Evolutionary conservation across 1,284 basidiomycete genomes (phyloP).

Genomic region (Singerocomus inundabilis): DNA sequence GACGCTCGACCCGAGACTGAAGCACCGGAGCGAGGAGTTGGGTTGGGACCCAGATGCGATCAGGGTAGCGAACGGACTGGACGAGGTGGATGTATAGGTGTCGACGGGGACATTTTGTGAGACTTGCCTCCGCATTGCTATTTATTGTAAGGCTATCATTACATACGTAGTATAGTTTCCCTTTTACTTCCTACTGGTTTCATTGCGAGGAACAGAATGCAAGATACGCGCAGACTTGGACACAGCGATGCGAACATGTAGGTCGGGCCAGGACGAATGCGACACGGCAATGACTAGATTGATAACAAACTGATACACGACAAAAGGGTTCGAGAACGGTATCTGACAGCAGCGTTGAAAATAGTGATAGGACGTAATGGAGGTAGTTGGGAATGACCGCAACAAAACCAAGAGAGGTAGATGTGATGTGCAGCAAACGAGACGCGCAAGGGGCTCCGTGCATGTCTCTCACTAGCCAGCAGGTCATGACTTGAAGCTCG

Average conservation of each 20-base stretch:
- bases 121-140: not conserved
- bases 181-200: not conserved
- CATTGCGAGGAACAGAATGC: not conserved
- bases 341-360: not conserved
- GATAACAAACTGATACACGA: conserved; percentile 6
- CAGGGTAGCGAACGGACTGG: conserved; percentile 14
- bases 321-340: not conserved
- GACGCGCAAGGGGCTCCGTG: not conserved
- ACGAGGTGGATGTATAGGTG: conserved; percentile 16
- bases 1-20: conserved; percentile 31
- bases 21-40: conserved; percentile 31
- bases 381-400: not conserved
- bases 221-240: not conserved
- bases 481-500: not conserved
- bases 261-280: too few species aligned
- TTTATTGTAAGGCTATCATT: conserved; percentile 27
- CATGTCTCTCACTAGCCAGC: not conserved
- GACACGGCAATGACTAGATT: not conserved
- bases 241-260: not conserved
- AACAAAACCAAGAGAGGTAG: too few species aligned
- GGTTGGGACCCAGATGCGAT: conserved; percentile 30
- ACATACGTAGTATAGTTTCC: conserved; percentile 6
- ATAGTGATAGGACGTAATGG: not conserved
- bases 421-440: not conserved
- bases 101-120: not conserved